phyloP scores from a whole-genome alignment of 2,329 filamentous ascomycete genomes.

The Penicillium griseofulvum region DNA sequence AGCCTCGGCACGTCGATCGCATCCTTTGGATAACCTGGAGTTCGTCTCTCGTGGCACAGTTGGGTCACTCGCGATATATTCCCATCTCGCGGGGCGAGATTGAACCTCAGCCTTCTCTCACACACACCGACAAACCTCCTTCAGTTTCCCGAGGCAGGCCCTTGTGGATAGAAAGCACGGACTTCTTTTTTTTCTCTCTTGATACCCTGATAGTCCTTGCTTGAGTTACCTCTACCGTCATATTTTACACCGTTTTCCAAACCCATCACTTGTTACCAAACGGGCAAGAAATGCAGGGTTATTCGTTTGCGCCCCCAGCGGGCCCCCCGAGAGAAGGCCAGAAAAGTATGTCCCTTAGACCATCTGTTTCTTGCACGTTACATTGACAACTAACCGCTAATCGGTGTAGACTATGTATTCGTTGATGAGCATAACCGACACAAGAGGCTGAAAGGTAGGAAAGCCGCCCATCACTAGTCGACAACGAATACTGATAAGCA shows the following conservation, averaged over 20 bases:
- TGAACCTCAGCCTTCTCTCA: background rate
- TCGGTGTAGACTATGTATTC: constrained; percentile 83
- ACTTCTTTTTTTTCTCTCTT: background rate
- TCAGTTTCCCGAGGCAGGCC: constrained; percentile 15
- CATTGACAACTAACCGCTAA: constrained; percentile 9
- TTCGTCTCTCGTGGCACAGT: background rate
- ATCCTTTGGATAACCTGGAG: background rate
- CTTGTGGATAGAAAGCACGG: constrained; percentile 11
- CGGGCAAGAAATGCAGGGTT: constrained; percentile 60
- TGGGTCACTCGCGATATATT: background rate
- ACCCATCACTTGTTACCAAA: background rate
- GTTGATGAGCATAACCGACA: constrained; percentile 98
- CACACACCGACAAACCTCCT: background rate
- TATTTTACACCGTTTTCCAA: constrained; percentile 21
- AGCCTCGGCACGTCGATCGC: background rate
- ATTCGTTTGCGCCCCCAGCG: constrained; percentile 69
- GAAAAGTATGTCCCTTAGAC: constrained; percentile 63
- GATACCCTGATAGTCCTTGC: background rate
- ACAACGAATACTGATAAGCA: constrained; percentile 11
- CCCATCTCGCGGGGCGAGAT: background rate
- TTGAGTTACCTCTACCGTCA: background rate
- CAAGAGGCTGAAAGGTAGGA: constrained; percentile 85
- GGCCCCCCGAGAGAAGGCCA: constrained; percentile 70
- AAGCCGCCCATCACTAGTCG: background rate
- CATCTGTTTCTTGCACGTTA: background rate